These are phyloP conservation scores for Terfezia boudieri DNA, from an alignment of 495 filamentous ascomycete species.

Conservation along the genomic window DNA sequence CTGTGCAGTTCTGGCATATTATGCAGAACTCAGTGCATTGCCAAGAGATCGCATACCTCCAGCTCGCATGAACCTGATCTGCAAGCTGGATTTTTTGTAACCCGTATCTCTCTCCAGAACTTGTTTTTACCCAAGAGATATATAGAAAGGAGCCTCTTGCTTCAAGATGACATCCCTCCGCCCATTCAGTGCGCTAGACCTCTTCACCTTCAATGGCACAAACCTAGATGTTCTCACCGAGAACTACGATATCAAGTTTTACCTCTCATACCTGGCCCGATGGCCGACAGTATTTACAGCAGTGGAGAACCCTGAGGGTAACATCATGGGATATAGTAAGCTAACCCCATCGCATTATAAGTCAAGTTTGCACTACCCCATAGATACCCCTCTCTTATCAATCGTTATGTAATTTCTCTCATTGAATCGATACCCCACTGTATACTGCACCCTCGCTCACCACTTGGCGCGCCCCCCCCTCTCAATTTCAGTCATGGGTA, in stretches of 20 bases:
- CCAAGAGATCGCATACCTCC: neutral
- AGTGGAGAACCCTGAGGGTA: slow-evolving; percentile 55
- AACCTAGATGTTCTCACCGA: slow-evolving; percentile 88
- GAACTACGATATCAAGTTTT: slow-evolving; percentile 88
- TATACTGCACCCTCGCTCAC: neutral
- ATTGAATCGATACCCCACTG: too few relatives aligned
- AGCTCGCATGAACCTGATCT: too few relatives aligned
- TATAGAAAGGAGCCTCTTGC: slow-evolving; percentile 14
- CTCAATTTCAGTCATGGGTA: slow-evolving; percentile 61
- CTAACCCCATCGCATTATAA: neutral
- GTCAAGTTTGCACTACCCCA: too few relatives aligned
- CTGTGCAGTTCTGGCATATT: too few relatives aligned
- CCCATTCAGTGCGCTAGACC: slow-evolving; percentile 45
- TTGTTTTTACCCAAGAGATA: slow-evolving; percentile 25
- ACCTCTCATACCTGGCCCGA: slow-evolving; percentile 78
- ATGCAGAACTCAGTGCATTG: too few relatives aligned
- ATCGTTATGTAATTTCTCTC: too few relatives aligned
- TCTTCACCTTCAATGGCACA: slow-evolving; percentile 62
- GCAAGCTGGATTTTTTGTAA: too few relatives aligned
- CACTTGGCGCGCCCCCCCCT: neutral
- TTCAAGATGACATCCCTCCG: slow-evolving; percentile 41
- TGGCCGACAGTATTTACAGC: slow-evolving; percentile 87
- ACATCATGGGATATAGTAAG: slow-evolving; percentile 83
- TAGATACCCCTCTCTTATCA: too few relatives aligned
- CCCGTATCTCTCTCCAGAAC: neutral